A percentile compares a stretch with the other conserved stretches of the same genome.
phyloP scores from a whole-genome alignment of 345 rosid species.

The Aquilaria yunnanensis region DNA sequence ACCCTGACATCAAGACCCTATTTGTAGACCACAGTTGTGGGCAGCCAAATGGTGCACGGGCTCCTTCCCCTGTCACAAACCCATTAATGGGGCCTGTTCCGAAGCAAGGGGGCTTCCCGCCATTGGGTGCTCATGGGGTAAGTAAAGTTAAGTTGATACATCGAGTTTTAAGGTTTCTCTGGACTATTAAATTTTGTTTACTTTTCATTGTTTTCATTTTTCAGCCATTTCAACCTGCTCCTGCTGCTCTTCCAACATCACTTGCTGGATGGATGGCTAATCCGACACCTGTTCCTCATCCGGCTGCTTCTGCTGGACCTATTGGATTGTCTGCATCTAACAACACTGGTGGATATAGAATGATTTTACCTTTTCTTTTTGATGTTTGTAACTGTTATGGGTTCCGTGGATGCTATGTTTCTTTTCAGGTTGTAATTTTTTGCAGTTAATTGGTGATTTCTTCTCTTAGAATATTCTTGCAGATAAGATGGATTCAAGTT shows the following conservation, averaged over 20 bases:
- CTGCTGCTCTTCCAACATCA: slow-evolving; percentile 56
- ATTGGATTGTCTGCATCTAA: slow-evolving; percentile 51
- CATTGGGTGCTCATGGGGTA: slow-evolving; percentile 63
- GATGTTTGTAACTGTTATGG: not conserved
- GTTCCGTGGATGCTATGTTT: too few relatives aligned
- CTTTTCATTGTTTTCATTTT: slow-evolving; percentile 14
- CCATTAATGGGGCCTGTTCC: slow-evolving; percentile 59
- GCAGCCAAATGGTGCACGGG: slow-evolving; percentile 64
- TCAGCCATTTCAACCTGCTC: slow-evolving; percentile 72
- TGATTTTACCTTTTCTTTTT: not conserved
- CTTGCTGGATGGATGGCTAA: slow-evolving; percentile 85
- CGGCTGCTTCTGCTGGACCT: slow-evolving; percentile 67
- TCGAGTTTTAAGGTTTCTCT: slow-evolving; percentile 1
- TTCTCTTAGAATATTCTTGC: too few relatives aligned
- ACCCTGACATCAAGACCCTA: slow-evolving; percentile 76
- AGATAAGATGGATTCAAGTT: too few relatives aligned
- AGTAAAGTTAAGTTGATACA: slow-evolving; percentile 20
- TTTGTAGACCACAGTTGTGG: slow-evolving; percentile 83
- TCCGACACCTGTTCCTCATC: slow-evolving; percentile 60
- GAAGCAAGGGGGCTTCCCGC: slow-evolving; percentile 55
- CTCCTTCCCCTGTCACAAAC: slow-evolving; percentile 74
- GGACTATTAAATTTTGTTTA: slow-evolving; percentile 12
- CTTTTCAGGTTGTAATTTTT: too few relatives aligned
- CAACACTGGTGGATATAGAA: slow-evolving; percentile 43
- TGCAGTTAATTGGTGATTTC: too few relatives aligned